Evolutionary conservation across 1,284 basidiomycete species (phyloP), one percentile per base, ranked within the genome.

Genomic region (Apiotrichum brassicae): DNA sequence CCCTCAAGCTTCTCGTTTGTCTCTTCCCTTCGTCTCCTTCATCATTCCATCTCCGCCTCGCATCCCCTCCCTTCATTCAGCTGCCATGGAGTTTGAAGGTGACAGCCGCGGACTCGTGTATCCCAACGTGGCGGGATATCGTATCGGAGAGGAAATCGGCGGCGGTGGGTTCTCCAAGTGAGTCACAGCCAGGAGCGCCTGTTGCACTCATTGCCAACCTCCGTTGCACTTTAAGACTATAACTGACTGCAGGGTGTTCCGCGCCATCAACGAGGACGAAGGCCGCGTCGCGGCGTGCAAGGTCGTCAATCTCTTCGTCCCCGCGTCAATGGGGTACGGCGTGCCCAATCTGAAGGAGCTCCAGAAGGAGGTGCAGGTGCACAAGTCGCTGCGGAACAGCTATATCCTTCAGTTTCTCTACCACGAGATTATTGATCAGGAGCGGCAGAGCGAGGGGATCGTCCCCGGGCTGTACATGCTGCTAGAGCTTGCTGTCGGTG

Each of bases 301-400:
- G 72, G 76, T 92, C 32, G 79, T 92, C 58, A 68, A 75, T 18
- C 74, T 92, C 11, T 68, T 63, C 56, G 58, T 64, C 45, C 61
- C 56, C 26, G 63, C 60, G 36, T 48, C 57, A 1, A 48, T 59
- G 13, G 62, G 63, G 16, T 55, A 61, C 46, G 63, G 65, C n/a
- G 60, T 55, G 6, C 67, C 70, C 4, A 66, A 70, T 33, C 78
- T 86, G 54, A 91, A 90, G 67, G 80, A 79, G n/a, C 76, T 91
- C 16, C 84, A 95, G 54, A 95, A 93, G 67, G 94, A 98, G 72
- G 93, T 97, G 70, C 83, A 87, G 46, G 84, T 97, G 3, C 94
- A 98, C 68, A 75, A 83, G 14, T 81, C 81, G 0, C 76, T 98
- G 56, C 90, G 88, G 61, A 86, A 95, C 60, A 54, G 66, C 2